Conservation (phyloP, 345 rosid genomes). For the Turnera subulata region DNA sequence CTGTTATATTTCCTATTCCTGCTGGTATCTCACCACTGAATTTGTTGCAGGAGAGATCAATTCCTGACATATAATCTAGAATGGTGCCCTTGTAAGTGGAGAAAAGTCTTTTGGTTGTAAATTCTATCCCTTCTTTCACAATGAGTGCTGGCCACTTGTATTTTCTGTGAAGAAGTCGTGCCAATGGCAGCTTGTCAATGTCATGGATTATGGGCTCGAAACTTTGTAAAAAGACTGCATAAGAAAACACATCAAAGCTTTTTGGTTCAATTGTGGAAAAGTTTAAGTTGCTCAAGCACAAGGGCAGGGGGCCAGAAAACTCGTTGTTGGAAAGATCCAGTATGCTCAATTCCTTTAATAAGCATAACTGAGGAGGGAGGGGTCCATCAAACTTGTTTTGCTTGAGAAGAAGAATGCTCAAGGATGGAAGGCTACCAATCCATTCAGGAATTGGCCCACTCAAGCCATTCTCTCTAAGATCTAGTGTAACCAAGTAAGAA, state of each 20-base stretch:
- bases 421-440: neutral
- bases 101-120: neutral
- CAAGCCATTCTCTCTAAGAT: constrained; percentile 14
- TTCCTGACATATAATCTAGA: neutral
- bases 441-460: constrained; percentile 14
- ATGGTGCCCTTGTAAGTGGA: neutral
- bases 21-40: neutral
- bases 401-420: constrained; percentile 22
- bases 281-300: neutral
- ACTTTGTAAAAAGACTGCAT: no score
- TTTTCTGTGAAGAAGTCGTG: no score
- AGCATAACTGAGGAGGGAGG: constrained; percentile 14
- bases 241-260: no score
- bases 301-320: constrained; percentile 5
- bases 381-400: constrained; percentile 14
- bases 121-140: neutral
- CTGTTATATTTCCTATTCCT: neutral
- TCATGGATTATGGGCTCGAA: no score
- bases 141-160: neutral
- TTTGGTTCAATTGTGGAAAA: no score
- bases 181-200: no score
- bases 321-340: constrained; percentile 19
- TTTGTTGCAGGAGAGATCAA: neutral
- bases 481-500: neutral
- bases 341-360: neutral